phyloP scores from a whole-genome alignment of 139 green algal species.

The Trebouxia sp. region DNA sequence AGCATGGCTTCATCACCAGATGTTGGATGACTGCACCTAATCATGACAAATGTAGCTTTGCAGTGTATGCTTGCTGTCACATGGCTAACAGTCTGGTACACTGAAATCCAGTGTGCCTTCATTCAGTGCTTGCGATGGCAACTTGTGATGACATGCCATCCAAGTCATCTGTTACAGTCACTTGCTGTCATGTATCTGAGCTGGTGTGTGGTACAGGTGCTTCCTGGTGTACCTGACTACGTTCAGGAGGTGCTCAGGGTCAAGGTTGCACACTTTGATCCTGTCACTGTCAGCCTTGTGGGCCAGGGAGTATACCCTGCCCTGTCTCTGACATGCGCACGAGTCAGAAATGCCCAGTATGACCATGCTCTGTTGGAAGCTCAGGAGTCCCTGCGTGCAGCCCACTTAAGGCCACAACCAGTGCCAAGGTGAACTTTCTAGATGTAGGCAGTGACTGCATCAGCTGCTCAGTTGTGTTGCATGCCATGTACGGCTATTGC shows the following conservation, averaged over 20 bases:
- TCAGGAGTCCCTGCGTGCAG: slow-evolving; percentile 34
- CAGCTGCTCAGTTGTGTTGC: too few species aligned
- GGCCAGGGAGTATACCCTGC: slow-evolving; percentile 70
- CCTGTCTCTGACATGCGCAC: slow-evolving; percentile 59
- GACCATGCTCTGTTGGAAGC: slow-evolving; percentile 38
- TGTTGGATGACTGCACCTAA: too few species aligned
- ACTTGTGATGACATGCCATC: too few species aligned
- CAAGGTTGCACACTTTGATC: slow-evolving; percentile 81
- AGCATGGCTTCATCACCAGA: too few species aligned
- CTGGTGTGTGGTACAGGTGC: slow-evolving; percentile 45
- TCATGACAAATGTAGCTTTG: too few species aligned
- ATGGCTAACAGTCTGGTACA: too few species aligned
- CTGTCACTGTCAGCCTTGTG: slow-evolving; percentile 58
- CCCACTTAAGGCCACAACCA: slow-evolving; percentile 1
- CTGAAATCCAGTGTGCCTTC: too few species aligned
- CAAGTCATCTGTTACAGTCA: too few species aligned
- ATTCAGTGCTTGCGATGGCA: too few species aligned
- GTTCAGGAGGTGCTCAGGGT: slow-evolving; percentile 71
- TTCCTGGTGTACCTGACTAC: slow-evolving; percentile 59
- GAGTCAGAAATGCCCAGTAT: slow-evolving; percentile 51
- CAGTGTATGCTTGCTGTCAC: too few species aligned
- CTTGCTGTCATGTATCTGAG: neutral
- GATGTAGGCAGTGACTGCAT: neutral
- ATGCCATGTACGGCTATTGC: too few species aligned
- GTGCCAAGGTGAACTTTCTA: neutral